These are phyloP conservation scores for Tilletia horrida DNA, from an alignment of 1,284 basidiomycete species.

Conservation along the genomic window DNA sequence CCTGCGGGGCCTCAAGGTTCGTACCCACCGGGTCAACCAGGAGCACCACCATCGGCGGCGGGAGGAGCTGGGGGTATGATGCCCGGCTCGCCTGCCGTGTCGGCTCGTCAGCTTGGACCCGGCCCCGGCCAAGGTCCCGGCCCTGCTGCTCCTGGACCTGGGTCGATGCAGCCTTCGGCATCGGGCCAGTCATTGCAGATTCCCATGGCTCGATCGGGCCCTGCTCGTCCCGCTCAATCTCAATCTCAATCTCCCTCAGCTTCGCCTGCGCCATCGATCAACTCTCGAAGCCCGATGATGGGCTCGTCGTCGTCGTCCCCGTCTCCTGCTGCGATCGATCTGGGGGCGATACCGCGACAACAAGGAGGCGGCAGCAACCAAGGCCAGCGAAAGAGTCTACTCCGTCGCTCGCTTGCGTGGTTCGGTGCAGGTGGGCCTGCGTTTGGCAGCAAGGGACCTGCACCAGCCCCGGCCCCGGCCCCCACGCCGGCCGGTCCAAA, in stretches of 20 bases:
- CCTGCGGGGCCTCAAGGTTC: too few relatives aligned
- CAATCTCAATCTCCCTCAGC: constrained; percentile 20
- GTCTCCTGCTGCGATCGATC: too few relatives aligned
- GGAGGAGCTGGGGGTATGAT: too few relatives aligned
- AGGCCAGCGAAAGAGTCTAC: constrained; percentile 33
- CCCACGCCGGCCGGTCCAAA: too few relatives aligned
- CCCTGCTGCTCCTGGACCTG: background rate
- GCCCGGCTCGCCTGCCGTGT: background rate
- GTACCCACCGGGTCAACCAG: too few relatives aligned
- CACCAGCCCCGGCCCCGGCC: background rate
- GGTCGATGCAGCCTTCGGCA: background rate
- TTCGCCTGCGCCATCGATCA: constrained; percentile 17
- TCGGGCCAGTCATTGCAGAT: background rate
- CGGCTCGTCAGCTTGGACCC: background rate
- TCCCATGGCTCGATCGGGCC: background rate
- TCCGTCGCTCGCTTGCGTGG: constrained; percentile 43
- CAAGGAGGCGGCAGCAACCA: too few relatives aligned
- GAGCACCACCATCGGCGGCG: too few relatives aligned
- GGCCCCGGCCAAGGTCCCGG: background rate
- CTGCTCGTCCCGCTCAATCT: background rate
- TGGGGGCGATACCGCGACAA: too few relatives aligned
- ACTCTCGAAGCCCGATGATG: background rate
- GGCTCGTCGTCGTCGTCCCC: constrained; percentile 15
- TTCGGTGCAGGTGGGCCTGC: constrained; percentile 21
- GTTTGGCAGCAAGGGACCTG: background rate